Evolutionary conservation across 1,139 yeast species (phyloP).

Genomic region (Taiozyma sp.): DNA sequence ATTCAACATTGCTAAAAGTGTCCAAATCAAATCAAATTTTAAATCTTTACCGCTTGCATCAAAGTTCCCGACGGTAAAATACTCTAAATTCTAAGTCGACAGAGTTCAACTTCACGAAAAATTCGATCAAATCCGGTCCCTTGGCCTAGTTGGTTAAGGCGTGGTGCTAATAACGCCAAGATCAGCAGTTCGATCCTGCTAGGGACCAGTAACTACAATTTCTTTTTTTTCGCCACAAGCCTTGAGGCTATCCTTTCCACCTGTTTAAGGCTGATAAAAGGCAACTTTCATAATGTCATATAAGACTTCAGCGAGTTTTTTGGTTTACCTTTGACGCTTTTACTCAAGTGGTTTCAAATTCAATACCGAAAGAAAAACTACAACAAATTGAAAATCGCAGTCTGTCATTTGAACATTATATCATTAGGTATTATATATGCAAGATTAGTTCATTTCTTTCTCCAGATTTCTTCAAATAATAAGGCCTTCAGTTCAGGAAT

Average conservation of each 20-base stretch:
- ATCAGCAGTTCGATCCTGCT: conserved; percentile 86
- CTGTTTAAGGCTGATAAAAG: no score
- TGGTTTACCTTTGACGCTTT: no score
- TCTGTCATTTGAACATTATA: background rate
- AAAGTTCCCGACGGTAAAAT: background rate
- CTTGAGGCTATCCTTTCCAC: no score
- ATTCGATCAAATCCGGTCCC: conserved; percentile 35
- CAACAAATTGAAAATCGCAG: no score
- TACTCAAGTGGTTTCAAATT: no score
- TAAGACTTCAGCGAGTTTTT: no score
- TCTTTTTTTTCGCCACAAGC: background rate
- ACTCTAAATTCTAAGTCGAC: background rate
- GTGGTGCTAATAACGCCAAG: conserved; percentile 84
- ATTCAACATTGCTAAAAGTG: background rate
- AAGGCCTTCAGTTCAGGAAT: conserved; percentile 43
- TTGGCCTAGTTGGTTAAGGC: conserved; percentile 91
- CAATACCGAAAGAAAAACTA: no score
- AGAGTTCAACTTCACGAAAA: background rate
- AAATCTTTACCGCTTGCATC: background rate
- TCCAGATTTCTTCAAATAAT: conserved; percentile 52
- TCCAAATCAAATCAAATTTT: background rate
- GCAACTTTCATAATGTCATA: no score
- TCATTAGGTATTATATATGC: background rate
- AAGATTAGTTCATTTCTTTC: conserved; percentile 6
- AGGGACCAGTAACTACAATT: conserved; percentile 51